phyloP scores from a whole-genome alignment of 495 filamentous ascomycete species.

The Gamarada debralockiae region DNA sequence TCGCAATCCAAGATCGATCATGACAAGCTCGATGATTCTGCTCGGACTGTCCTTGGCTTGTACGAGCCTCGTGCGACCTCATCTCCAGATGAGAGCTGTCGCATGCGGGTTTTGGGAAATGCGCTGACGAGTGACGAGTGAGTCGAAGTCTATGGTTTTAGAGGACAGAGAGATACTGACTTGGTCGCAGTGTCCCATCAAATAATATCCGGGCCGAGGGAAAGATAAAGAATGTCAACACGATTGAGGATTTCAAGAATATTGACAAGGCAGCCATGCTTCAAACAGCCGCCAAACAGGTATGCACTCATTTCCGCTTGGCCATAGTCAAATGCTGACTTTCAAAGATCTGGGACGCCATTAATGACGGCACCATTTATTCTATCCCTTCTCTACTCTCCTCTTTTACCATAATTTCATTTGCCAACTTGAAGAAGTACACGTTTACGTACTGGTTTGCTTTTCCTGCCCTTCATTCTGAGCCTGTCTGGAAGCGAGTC shows the following conservation, averaged over 20 bases:
- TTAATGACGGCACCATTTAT: constrained; percentile 92
- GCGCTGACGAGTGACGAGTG: constrained; percentile 81
- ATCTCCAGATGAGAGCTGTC: constrained; percentile 64
- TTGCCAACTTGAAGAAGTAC: constrained; percentile 94
- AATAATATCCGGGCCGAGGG: constrained; percentile 82
- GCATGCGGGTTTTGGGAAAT: constrained; percentile 84
- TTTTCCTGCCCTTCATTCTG: constrained; percentile 87
- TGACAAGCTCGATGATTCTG: constrained; percentile 92
- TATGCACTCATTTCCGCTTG: constrained; percentile 33
- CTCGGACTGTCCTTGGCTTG: constrained; percentile 78
- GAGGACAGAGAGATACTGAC: constrained; percentile 10
- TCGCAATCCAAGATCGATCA: constrained; percentile 90
- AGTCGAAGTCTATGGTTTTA: constrained; percentile 26
- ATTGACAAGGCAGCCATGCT: constrained; percentile 69
- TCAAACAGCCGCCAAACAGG: constrained; percentile 68
- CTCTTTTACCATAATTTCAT: constrained; percentile 86
- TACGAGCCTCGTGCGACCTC: constrained; percentile 77
- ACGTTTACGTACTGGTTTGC: constrained; percentile 93
- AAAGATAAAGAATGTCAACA: constrained; percentile 93
- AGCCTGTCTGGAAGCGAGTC: constrained; percentile 67
- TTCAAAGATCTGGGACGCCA: constrained; percentile 89
- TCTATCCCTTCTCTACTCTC: constrained; percentile 86
- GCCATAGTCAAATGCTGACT: constrained; percentile 6
- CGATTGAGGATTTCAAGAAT: constrained; percentile 85
- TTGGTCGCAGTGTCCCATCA: constrained; percentile 56